Evolutionary conservation across 805 yeast genomes (phyloP), one percentile per base, ranked within the genome.

Genomic region (Kazachstania africana): DNA sequence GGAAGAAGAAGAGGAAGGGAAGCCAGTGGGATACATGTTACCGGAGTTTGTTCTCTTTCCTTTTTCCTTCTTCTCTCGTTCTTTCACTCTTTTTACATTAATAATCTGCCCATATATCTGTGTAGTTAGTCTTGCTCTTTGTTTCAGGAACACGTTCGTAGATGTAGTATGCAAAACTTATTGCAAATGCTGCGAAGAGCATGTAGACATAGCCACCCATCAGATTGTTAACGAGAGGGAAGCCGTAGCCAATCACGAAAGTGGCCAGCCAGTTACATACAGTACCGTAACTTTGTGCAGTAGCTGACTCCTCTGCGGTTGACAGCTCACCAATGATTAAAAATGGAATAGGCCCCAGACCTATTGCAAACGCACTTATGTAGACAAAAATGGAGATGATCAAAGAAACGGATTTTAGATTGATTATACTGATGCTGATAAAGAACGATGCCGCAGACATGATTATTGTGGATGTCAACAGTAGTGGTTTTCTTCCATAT

Each of bases 281-380:
- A 0, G 91, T 84, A 9, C 95, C 97, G 65, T 82, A 78, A 50
- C 94, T 78, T 57, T 91, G 98, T 0, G 97, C 96, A 27, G 75
- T 64, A 3, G 87, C 87, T 35, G 75, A 75, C 2, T 88, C 88
- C 36, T 75, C 72, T 2, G 68, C 59, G 1, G 72, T 60, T 0
- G 94, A 78, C n/a, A 88, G 75, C 51, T 91, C 97, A 5, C 94
- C 72, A 8, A 88, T 77, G 32, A 87, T 58, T 42, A 88, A 59
- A 59, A 91, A 88, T 26, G 98, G 98, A 33, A 91, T 85, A 5
- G 98, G 98, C 0, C 98, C 98, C 38, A 85, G 54, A 0, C 98
- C 98, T 21, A 80, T 60, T 0, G 96, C 97, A 62, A 88, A 91
- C 17, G 84, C 70, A 1, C 79, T 74, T 29, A 88, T 85, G 50